Conservation (phyloP, 345 rosid species). For the Cochlearia excelsa region DNA sequence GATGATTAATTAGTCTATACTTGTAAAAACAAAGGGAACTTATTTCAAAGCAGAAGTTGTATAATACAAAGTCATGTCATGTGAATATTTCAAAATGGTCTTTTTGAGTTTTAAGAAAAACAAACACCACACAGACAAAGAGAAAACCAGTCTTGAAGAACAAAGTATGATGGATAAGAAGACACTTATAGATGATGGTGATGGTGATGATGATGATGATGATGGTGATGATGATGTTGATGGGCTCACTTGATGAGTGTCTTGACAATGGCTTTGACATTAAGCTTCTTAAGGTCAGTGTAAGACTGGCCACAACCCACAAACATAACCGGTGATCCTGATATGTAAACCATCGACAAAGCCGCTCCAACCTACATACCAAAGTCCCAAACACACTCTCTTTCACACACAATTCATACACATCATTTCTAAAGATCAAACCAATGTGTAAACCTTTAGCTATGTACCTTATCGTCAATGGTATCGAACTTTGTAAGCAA, state of each 20-base stretch:
- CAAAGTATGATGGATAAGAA: slow-evolving; percentile 24
- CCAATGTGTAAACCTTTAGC: not conserved
- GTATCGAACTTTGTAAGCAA: slow-evolving; percentile 94
- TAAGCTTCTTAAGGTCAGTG: slow-evolving; percentile 89
- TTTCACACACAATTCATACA: slow-evolving; percentile 13
- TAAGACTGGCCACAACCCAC: slow-evolving; percentile 99
- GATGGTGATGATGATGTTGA: slow-evolving; percentile 2
- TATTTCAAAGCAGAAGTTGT: slow-evolving; percentile 1
- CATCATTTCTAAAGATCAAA: not conserved
- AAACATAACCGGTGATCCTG: slow-evolving; percentile 96
- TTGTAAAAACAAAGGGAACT: too few species aligned
- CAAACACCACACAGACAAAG: slow-evolving; percentile 27
- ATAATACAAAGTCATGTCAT: slow-evolving; percentile 5
- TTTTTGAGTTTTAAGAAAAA: slow-evolving; percentile 10
- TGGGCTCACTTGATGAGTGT: slow-evolving; percentile 77
- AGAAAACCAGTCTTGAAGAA: slow-evolving; percentile 41
- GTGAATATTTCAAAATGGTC: slow-evolving; percentile 12
- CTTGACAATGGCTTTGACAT: slow-evolving; percentile 83
- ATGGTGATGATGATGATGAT: not conserved
- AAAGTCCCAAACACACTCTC: slow-evolving; percentile 7
- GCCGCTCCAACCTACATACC: slow-evolving; percentile 89
- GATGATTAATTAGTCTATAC: too few species aligned
- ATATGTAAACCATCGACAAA: slow-evolving; percentile 90
- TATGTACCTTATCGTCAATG: slow-evolving; percentile 83
- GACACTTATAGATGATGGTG: slow-evolving; percentile 18